Evolutionary conservation across 1,284 basidiomycete species (phyloP).

Genomic region (Thecaphora thlaspeos): DNA sequence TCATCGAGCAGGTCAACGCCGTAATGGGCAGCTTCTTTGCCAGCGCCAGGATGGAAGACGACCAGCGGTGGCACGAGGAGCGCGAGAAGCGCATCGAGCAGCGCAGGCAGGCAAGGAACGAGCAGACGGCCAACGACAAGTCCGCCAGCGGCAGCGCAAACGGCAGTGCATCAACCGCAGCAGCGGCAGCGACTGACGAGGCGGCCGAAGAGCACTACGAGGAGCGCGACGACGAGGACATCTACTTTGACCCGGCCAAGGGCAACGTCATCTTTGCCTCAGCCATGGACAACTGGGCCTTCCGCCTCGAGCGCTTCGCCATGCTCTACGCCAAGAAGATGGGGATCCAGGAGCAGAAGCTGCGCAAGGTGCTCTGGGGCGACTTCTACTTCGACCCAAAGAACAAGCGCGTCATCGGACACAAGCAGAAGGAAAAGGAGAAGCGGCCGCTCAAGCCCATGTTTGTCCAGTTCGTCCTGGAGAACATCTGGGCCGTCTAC

Average conservation of each 20-base stretch:
- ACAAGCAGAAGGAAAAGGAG: slow-evolving; percentile 75
- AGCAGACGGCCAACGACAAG: slow-evolving; percentile 15
- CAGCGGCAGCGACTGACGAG: no score
- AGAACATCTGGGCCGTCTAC: slow-evolving; percentile 97
- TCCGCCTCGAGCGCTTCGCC: slow-evolving; percentile 89
- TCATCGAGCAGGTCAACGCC: slow-evolving; percentile 97
- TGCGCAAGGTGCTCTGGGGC: slow-evolving; percentile 90
- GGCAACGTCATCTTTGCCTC: slow-evolving; percentile 97
- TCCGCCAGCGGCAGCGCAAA: slow-evolving; percentile 74
- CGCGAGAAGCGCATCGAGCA: slow-evolving; percentile 75
- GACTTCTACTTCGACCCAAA: slow-evolving; percentile 97
- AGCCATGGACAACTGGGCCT: slow-evolving; percentile 97
- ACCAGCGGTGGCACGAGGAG: slow-evolving; percentile 87
- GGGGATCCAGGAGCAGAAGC: slow-evolving; percentile 82
- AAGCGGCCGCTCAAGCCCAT: slow-evolving; percentile 83
- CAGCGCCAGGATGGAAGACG: slow-evolving; percentile 88
- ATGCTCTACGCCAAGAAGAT: slow-evolving; percentile 88
- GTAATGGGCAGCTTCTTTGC: slow-evolving; percentile 97
- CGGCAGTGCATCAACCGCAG: slow-evolving; percentile 78
- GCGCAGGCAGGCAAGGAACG: slow-evolving; percentile 65
- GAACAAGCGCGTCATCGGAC: slow-evolving; percentile 85
- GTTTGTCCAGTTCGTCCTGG: slow-evolving; percentile 95
- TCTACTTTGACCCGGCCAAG: slow-evolving; percentile 93
- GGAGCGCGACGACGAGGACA: slow-evolving; percentile 87
- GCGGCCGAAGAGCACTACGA: slow-evolving; percentile 61